Conservation (phyloP, 805 yeast species). For the Teunomyces tritomae region DNA sequence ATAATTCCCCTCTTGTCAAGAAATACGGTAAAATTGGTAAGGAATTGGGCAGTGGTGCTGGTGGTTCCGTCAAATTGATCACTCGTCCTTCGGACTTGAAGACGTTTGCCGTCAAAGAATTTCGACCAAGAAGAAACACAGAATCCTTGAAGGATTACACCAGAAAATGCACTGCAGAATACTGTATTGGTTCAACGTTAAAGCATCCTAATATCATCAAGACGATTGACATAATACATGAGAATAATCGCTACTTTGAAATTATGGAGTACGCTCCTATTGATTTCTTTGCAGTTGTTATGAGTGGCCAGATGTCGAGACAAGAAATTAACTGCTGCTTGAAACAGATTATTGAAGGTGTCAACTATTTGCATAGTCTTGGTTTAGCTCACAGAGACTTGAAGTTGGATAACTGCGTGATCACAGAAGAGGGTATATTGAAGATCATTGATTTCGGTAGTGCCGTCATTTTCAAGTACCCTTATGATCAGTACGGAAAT, state of each 20-base stretch:
- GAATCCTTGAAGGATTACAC: constrained; percentile 76
- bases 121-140: constrained; percentile 66
- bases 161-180: constrained; percentile 86
- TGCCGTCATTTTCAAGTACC: constrained; percentile 79
- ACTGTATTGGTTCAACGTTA: constrained; percentile 78
- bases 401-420: constrained; percentile 80
- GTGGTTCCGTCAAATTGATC: constrained; percentile 77
- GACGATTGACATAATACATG: constrained; percentile 72
- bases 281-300: constrained; percentile 82
- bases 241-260: constrained; percentile 71
- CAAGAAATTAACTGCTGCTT: constrained; percentile 80
- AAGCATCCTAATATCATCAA: constrained; percentile 80
- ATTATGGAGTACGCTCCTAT: constrained; percentile 94
- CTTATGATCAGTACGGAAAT: constrained; percentile 45
- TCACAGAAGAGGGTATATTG: constrained; percentile 68
- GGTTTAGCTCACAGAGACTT: constrained; percentile 84
- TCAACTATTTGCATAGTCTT: constrained; percentile 67
- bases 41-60: constrained; percentile 81
- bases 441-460: constrained; percentile 82
- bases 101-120: constrained; percentile 82
- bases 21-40: constrained; percentile 76
- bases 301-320: constrained; percentile 81
- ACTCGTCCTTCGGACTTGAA: constrained; percentile 66
- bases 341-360: constrained; percentile 72
- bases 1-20: constrained; percentile 28